These are phyloP conservation scores for Incumbomyces delicatus DNA, from an alignment of 2,329 filamentous ascomycete species.

Conservation along the genomic window DNA sequence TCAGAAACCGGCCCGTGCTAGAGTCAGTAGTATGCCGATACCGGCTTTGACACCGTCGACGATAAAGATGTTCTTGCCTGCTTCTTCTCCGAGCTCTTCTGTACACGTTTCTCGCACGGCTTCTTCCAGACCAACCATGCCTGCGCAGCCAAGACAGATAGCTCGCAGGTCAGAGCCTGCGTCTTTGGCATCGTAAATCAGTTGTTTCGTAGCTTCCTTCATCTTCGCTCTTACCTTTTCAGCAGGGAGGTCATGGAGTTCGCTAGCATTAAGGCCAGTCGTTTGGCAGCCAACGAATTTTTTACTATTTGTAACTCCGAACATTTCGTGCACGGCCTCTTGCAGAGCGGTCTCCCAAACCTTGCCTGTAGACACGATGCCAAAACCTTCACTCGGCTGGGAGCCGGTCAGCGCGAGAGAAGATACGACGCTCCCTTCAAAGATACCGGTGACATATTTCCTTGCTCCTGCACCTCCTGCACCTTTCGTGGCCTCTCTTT, in stretches of 20 bases:
- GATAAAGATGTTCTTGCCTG: slow-evolving; percentile 54
- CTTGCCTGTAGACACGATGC: slow-evolving; percentile 78
- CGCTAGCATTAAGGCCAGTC: slow-evolving; percentile 68
- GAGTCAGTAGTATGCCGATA: slow-evolving; percentile 13
- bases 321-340: slow-evolving; percentile 53
- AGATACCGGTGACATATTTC: slow-evolving; percentile 67
- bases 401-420: slow-evolving; percentile 46
- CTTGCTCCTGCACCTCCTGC: slow-evolving; percentile 17
- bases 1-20: slow-evolving; percentile 15
- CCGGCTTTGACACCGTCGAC: slow-evolving; percentile 65
- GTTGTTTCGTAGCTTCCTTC: slow-evolving; percentile 56
- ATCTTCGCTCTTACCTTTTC: slow-evolving; percentile 58
- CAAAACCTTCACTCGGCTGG: slow-evolving; percentile 49
- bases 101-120: slow-evolving; percentile 62
- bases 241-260: slow-evolving; percentile 61
- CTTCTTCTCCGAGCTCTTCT: slow-evolving; percentile 52
- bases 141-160: slow-evolving; percentile 79
- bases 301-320: slow-evolving; percentile 38
- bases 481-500: slow-evolving; percentile 7
- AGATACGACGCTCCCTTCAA: slow-evolving; percentile 67
- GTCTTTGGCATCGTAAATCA: slow-evolving; percentile 42
- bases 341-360: slow-evolving; percentile 70
- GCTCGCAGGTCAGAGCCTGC: slow-evolving; percentile 42
- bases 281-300: slow-evolving; percentile 73
- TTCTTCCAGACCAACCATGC: slow-evolving; percentile 77